Conservation (phyloP, 2,329 filamentous ascomycete genomes). For the Cephalotrichum gorgonifer region DNA sequence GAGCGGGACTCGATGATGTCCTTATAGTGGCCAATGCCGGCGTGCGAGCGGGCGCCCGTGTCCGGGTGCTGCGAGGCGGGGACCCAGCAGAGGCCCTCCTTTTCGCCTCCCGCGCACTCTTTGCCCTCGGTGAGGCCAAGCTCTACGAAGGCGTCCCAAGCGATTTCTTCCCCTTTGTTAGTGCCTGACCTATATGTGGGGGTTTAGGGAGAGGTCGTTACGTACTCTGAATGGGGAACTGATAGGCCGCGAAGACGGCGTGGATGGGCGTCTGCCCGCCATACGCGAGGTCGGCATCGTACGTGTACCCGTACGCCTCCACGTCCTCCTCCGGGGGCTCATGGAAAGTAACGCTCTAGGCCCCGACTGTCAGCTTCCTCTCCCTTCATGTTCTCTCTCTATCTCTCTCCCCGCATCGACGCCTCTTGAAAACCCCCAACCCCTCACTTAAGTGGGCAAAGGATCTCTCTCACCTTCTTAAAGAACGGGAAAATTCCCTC, state of each 20-base stretch:
- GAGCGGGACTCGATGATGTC: constrained; percentile 12
- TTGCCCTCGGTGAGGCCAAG: constrained; percentile 12
- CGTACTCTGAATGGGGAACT: constrained; percentile 17
- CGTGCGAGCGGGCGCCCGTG: constrained; percentile 16
- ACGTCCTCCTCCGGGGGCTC: constrained; percentile 14
- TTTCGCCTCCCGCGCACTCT: constrained; percentile 15
- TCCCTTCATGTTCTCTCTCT: neutral
- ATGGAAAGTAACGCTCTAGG: constrained; percentile 8
- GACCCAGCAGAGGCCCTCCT: constrained; percentile 20
- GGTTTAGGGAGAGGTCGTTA: neutral
- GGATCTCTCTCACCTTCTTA: constrained; percentile 21
- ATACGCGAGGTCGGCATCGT: constrained; percentile 15
- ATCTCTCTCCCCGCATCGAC: neutral
- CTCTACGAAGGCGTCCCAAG: constrained; percentile 12
- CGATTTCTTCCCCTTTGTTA: constrained; percentile 7
- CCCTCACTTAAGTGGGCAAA: neutral
- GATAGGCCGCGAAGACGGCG: constrained; percentile 19
- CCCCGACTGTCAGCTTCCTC: neutral
- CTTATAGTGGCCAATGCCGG: constrained; percentile 18
- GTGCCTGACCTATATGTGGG: no score
- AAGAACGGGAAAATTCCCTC: constrained; percentile 22
- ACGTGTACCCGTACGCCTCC: constrained; percentile 19
- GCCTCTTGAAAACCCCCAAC: neutral
- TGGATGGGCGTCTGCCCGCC: constrained; percentile 19
- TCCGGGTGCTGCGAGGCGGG: constrained; percentile 17